These are phyloP conservation scores for Rhizopus delemar DNA, from an alignment of 371 early-diverging fungal genomes.

Conservation along the genomic window DNA sequence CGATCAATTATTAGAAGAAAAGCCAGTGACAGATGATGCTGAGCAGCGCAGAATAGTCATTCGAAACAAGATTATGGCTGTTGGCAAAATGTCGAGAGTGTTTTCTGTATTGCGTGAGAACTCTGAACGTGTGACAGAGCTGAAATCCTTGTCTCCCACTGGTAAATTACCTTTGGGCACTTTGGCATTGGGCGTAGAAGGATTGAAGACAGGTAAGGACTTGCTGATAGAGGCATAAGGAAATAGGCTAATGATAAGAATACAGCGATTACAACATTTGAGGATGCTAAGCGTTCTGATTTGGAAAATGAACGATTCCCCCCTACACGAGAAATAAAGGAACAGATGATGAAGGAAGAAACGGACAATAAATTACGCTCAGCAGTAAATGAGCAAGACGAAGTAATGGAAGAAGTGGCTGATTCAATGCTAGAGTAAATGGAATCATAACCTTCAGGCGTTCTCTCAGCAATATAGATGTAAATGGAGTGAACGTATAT, in stretches of 20 bases:
- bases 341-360: slow-evolving; percentile 47
- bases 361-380: slow-evolving; percentile 50
- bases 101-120: slow-evolving; percentile 89
- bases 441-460: neutral
- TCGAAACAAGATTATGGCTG: slow-evolving; percentile 88
- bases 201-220: slow-evolving; percentile 72
- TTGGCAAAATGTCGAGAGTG: slow-evolving; percentile 86
- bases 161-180: slow-evolving; percentile 81
- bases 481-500: no score
- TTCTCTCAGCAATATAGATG: no score
- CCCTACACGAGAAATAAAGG: slow-evolving; percentile 64
- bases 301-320: slow-evolving; percentile 91
- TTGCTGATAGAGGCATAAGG: no score
- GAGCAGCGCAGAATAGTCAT: slow-evolving; percentile 68
- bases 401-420: slow-evolving; percentile 42
- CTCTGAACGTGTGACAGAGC: slow-evolving; percentile 87
- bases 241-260: neutral
- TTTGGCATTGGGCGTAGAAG: slow-evolving; percentile 87
- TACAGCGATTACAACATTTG: slow-evolving; percentile 83
- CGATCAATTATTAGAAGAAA: slow-evolving; percentile 14
- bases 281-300: slow-evolving; percentile 90
- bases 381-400: slow-evolving; percentile 51
- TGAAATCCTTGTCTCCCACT: slow-evolving; percentile 83
- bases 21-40: slow-evolving; percentile 26
- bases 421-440: slow-evolving; percentile 39